Evolutionary conservation across 768 basidiomycete genomes (phyloP).

Genomic region (Panaeolus cyanescens): DNA sequence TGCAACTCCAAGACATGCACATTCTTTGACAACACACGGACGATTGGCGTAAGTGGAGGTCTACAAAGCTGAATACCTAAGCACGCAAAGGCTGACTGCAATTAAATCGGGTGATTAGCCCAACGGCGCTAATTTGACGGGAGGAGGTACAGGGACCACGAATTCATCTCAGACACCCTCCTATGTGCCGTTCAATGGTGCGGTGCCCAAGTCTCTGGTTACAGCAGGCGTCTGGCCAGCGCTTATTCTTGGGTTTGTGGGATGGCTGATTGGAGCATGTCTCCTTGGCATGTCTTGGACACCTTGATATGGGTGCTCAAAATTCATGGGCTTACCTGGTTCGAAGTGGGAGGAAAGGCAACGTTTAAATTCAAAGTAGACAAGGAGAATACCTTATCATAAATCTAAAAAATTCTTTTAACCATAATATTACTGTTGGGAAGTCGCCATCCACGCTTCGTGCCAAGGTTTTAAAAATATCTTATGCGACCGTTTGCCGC

Average conservation of each 20-base stretch:
- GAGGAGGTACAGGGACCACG: slow-evolving; percentile 40
- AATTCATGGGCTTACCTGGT: no score
- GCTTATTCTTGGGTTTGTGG: slow-evolving; percentile 35
- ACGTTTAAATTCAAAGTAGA: no score
- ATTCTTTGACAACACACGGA: slow-evolving; percentile 63
- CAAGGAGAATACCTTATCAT: no score
- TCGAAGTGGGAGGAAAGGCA: no score
- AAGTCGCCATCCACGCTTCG: no score
- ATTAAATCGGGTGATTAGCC: slow-evolving; percentile 37
- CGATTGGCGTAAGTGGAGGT: slow-evolving; percentile 46
- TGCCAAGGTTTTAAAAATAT: no score
- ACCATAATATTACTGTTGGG: no score
- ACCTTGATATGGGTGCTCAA: no score
- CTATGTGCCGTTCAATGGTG: slow-evolving; percentile 54
- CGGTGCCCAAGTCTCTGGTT: slow-evolving; percentile 14
- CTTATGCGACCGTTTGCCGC: no score
- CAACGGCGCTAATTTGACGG: slow-evolving; percentile 71
- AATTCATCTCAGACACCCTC: slow-evolving; percentile 24
- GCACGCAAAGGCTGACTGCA: neutral
- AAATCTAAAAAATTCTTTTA: no score
- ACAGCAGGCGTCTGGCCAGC: slow-evolving; percentile 35
- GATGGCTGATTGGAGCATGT: slow-evolving; percentile 31
- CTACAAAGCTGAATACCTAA: neutral
- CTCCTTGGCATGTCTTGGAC: slow-evolving; percentile 22
- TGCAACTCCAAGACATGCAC: slow-evolving; percentile 59